A percentile compares a stretch with the other conserved stretches of the same genome.
phyloP scores from a whole-genome alignment of 345 rosid species.

The Gossypium mustelinum region DNA sequence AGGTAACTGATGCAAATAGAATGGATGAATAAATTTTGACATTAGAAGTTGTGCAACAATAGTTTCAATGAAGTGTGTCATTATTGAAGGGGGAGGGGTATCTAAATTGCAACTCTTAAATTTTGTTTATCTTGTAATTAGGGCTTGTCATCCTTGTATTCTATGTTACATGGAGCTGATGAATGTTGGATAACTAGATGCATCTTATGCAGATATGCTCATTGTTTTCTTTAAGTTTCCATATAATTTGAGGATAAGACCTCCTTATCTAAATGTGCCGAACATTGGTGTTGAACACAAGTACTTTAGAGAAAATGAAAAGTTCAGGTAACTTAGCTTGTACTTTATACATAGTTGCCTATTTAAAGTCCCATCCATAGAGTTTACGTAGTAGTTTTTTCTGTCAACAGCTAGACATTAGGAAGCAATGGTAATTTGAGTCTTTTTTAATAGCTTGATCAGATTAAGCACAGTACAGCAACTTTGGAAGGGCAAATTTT shows the following conservation, averaged over 20 bases:
- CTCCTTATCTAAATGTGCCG: background rate
- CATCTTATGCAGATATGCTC: background rate
- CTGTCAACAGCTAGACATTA: background rate
- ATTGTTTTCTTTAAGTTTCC: too few relatives aligned
- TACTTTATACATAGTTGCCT: background rate
- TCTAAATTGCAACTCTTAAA: background rate
- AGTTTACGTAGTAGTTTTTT: background rate
- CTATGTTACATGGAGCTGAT: background rate
- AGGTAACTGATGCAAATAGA: background rate
- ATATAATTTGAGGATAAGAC: too few relatives aligned
- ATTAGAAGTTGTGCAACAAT: background rate
- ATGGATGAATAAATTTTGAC: background rate
- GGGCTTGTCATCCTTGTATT: background rate
- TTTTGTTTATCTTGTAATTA: background rate
- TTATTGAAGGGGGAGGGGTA: background rate
- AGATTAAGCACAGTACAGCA: background rate
- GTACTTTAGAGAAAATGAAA: background rate
- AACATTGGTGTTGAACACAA: background rate
- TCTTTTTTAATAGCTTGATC: background rate
- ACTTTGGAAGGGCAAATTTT: background rate
- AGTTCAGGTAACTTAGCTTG: background rate
- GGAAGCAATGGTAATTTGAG: background rate
- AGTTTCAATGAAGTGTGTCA: background rate
- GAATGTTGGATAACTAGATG: background rate
- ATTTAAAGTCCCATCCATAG: background rate